These are phyloP conservation scores for Amylostereum chailletii DNA, from an alignment of 1,284 basidiomycete genomes.

Conservation along the genomic window DNA sequence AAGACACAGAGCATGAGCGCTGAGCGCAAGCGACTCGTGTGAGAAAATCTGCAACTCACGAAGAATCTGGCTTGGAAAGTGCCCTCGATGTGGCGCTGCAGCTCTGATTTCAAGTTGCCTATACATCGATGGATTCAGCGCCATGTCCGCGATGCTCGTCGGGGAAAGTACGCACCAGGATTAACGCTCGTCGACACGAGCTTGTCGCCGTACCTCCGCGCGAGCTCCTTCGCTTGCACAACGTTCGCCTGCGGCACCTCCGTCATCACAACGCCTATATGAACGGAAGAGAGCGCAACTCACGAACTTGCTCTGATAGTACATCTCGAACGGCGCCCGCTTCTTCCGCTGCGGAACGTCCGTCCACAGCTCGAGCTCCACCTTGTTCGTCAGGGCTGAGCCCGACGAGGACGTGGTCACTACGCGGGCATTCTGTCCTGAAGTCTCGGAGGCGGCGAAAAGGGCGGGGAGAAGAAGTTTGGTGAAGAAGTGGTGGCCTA, in stretches of 20 bases:
- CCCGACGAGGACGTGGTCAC: constrained; percentile 28
- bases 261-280: neutral
- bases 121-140: no score
- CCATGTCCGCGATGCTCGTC: no score
- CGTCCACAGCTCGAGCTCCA: constrained; percentile 21
- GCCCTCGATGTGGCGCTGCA: neutral
- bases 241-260: constrained; percentile 24
- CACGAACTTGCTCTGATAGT: constrained; percentile 37
- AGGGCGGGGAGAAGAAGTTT: constrained; percentile 33
- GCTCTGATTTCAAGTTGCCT: neutral
- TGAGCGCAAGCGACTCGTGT: no score
- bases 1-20: no score
- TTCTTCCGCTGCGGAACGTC: constrained; percentile 10
- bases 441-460: constrained; percentile 19
- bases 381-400: constrained; percentile 14
- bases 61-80: no score
- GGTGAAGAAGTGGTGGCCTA: constrained; percentile 34
- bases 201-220: constrained; percentile 19
- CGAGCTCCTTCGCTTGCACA: constrained; percentile 26
- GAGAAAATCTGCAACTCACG: no score
- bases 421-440: constrained; percentile 28
- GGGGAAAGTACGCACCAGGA: constrained; percentile 19
- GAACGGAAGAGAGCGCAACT: neutral
- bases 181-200: constrained; percentile 30
- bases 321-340: constrained; percentile 18